These are phyloP conservation scores for Exserohilum turcica DNA, from an alignment of 2,329 filamentous ascomycete genomes.

Conservation along the genomic window DNA sequence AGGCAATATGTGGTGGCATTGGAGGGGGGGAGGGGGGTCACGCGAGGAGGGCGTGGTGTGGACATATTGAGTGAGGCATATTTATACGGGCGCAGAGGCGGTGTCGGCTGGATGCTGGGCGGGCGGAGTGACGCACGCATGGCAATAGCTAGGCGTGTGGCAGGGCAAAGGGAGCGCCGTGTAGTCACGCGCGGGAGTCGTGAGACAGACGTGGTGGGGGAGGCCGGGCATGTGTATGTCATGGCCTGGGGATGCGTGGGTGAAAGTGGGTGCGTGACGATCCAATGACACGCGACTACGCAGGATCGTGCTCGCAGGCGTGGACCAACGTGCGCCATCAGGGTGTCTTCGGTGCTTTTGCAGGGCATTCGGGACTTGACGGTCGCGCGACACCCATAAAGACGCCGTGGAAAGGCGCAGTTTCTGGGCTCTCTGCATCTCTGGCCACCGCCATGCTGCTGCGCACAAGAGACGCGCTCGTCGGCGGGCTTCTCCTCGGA, in stretches of 20 bases:
- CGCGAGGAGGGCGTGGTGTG: constrained; percentile 5
- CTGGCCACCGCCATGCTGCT: constrained; percentile 20
- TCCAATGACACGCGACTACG: constrained; percentile 28
- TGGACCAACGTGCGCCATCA: constrained; percentile 29
- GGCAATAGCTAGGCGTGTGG: too few relatives aligned
- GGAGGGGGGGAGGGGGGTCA: constrained; percentile 2
- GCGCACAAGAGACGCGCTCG: constrained; percentile 29
- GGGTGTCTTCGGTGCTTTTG: constrained; percentile 21
- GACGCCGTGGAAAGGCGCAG: background rate
- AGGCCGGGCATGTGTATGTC: constrained; percentile 9
- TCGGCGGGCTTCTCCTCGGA: constrained; percentile 36
- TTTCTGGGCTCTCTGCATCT: background rate
- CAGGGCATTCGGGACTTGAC: constrained; percentile 15
- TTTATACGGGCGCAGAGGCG: background rate
- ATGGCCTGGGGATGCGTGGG: constrained; percentile 5
- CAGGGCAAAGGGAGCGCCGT: too few relatives aligned
- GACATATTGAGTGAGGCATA: background rate
- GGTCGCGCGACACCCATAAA: constrained; percentile 16
- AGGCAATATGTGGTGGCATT: too few relatives aligned
- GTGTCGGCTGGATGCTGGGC: background rate
- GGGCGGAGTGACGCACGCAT: constrained; percentile 1
- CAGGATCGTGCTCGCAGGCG: constrained; percentile 28
- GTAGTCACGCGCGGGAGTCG: constrained; percentile 7
- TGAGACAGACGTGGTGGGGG: constrained; percentile 5
- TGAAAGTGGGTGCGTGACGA: constrained; percentile 19